Evolutionary conservation across 2,329 filamentous ascomycete species (phyloP), one percentile per base, ranked within the genome.

Genomic region (Beauveria varroae): DNA sequence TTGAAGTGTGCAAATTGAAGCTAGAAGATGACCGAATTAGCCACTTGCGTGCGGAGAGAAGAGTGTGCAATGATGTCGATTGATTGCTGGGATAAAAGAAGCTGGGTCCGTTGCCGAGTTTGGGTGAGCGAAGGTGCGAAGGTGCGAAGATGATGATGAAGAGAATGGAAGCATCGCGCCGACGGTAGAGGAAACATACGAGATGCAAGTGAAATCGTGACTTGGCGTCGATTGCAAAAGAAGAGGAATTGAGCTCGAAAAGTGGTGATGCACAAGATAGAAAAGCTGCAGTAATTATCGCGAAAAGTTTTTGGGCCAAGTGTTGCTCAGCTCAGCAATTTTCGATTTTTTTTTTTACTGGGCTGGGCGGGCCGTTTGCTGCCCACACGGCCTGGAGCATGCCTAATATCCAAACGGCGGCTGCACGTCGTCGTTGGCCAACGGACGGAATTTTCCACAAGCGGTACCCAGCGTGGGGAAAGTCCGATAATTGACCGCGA

Each of bases 271-370:
- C 60, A 62, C 60, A 62, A 62, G 54, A 44, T 56, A 49, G 47
- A 62, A 57, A 52, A 37, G 44, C 60, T 53, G 46, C 47, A 44
- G 60, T 54, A 62, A n/a, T 28, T 53, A 62, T 62, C 60, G 60
- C 60, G 60, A 62, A 62, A 62, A 62, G 53, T 62, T 62, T 62
- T 62, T 62, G 60, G 43, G 53, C 47, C 53, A 62, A 62, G 53
- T 62, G 53, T 53, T 54, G 60, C 60, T 62, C 44, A 62, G 60
- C 60, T 62, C 37, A 55, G 53, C 52, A 56, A 57, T 62, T 62
- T 61, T 61, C 43, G 49, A 22, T 24, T 53, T 57, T 37, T 47
- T 47, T 57, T 49, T 57, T 56, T 56, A 57, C 60, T 57, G 53
- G 60, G 52, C 41, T 57, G 46, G 44, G 60, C 60, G 60, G 60